Evolutionary conservation across 805 yeast genomes (phyloP), one percentile per base, ranked within the genome.

Genomic region (Sporopachydermia lactativora): DNA sequence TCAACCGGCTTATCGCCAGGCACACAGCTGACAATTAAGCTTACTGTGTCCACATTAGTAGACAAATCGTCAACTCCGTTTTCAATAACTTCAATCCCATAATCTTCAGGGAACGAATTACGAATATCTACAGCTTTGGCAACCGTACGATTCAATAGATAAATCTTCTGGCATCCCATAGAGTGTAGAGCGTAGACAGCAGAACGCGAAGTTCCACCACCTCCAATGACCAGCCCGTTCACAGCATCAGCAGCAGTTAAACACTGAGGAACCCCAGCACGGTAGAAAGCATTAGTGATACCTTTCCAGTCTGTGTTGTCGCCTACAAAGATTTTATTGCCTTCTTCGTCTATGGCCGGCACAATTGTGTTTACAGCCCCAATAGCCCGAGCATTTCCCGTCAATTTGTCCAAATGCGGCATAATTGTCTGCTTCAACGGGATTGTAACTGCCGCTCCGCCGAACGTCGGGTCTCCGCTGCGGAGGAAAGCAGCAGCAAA

Each of bases 271-370:
- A 75, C 77, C 34, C 94, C 94, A 43, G 68, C 66, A 45, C 69
- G 60, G 15, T 62, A 54, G 49, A 86, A 75, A 2, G 95, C 73
- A 45, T 78, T 71, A 37, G 65, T 66, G 49, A 92, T 82, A 6
- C 98, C 99, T 38, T 75, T 62, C 95, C 95, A 92, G 58, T 92
- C 99, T 36, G 99, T 92, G 63, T 92, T 92, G 51, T 83, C 89
- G 47, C 96, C 98, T 39, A 58, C 59, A 43, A 78, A 71, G 8
- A n/a, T 24, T 39, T 59, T 57, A n/a, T 37, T 40, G 18, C 63
- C 64, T 41, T 65, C 61, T 4, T 68, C 76, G 16, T 62, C 41
- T 8, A 64, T 61, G 19, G 65, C 46, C 28, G 81, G 81, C 34
- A 70, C 67, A 39, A 92, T 71, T 0, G 99, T 92, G 62, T 92